These are phyloP conservation scores for Fusarium sp. DNA, from an alignment of 2,329 filamentous ascomycete genomes.

Conservation along the genomic window DNA sequence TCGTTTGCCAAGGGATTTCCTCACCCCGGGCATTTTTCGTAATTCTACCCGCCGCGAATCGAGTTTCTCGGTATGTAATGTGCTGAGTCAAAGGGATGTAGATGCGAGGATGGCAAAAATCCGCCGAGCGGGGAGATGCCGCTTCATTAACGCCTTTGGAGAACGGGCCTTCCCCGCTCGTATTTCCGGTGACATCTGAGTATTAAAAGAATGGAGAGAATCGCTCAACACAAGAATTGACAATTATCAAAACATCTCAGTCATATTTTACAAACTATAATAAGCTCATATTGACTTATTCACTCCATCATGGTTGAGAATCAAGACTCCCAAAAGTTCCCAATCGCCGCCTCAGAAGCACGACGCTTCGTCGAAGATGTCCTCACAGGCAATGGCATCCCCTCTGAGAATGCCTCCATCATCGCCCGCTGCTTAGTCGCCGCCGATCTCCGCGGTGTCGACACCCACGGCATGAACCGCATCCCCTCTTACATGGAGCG, in stretches of 20 bases:
- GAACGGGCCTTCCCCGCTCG: slow-evolving; percentile 17
- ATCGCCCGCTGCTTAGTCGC: slow-evolving; percentile 75
- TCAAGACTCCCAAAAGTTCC: slow-evolving; percentile 33
- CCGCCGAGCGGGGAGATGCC: slow-evolving; percentile 30
- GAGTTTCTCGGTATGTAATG: background rate
- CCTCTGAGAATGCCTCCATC: slow-evolving; percentile 65
- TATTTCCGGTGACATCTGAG: background rate
- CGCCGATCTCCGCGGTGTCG: slow-evolving; percentile 80
- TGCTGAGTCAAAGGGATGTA: background rate
- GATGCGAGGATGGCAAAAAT: slow-evolving; percentile 18
- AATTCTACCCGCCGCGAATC: background rate
- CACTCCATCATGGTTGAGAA: slow-evolving; percentile 22
- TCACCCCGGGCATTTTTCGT: slow-evolving; percentile 22
- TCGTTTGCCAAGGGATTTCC: background rate
- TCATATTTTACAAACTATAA: background rate
- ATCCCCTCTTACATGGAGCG: slow-evolving; percentile 81
- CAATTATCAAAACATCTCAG: background rate
- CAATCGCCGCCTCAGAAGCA: slow-evolving; percentile 53
- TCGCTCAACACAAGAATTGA: no score
- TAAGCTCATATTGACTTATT: background rate
- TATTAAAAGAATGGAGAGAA: slow-evolving; percentile 8
- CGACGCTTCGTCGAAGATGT: slow-evolving; percentile 61
- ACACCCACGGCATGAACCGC: slow-evolving; percentile 80
- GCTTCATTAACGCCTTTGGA: background rate
- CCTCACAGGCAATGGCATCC: slow-evolving; percentile 69